Base-by-base conservation (phyloP, 176 grass and related monocot genomes). In the Themeda triandra region DNA sequence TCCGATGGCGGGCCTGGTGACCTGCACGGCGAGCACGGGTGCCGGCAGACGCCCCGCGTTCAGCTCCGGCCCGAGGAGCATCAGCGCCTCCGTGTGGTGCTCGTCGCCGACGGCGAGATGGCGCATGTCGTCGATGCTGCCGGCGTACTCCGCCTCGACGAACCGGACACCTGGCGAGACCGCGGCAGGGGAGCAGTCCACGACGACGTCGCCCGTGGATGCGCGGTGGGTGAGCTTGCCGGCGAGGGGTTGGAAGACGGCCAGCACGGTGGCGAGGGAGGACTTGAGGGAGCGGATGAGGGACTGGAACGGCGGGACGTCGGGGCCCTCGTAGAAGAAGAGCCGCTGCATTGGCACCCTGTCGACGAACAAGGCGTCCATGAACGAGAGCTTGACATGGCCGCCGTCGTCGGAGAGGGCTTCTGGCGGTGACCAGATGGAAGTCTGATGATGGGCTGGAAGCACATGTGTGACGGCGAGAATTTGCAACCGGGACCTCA, bases 21-120 rank as follows among this genome's bases (percentile, higher is more conserved):
- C 82, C 80, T 94, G 83, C 84, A 91, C 63, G n/a, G n/a, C n/a
- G n/a, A n/a, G n/a, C n/a, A n/a, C n/a, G n/a, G 9, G 42, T 11
- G 42, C 42, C 13, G 42, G 12, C 42, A 45, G 42, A 4, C 42
- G 13, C 42, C 42, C 42, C 42, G 10, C 58, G 2, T 75, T 44
- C 5, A 82, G 36, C 15, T 60, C 58, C 17, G 92, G 86, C 25
- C 86, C 75, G 42, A 94, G 70, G 44, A 9, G 39, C 49, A 4
- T 6, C 53, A 91, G 76, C 8, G 69, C 78, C 62, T 86, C 83
- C 0, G 39, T 27, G 83, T 91, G 15, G 30, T 88, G 71, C 68
- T 85, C 87, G 11, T 87, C 60, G 66, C 76, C 87, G 13, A 28
- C 17, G 8, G 66, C 62, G 11, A 92, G 83, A 9, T 62, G 67